phyloP scores from a whole-genome alignment of 495 filamentous ascomycete species.

The Penicillium coffeae region DNA sequence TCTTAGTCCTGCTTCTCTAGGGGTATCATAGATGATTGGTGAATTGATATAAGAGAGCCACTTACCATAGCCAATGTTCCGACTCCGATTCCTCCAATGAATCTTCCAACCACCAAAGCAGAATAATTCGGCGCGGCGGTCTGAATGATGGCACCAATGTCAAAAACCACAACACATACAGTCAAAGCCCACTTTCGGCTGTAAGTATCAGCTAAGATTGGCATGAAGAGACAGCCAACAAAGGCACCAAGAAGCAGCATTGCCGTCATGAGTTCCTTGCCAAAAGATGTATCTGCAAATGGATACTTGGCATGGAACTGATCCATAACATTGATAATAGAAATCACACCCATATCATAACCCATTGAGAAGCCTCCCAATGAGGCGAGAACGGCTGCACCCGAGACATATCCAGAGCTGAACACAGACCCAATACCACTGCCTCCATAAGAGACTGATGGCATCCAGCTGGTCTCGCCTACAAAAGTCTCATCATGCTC shows the following conservation, averaged over 20 bases:
- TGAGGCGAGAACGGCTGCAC: no score
- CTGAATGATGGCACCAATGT: constrained; percentile 26
- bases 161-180: constrained; percentile 18
- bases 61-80: constrained; percentile 30
- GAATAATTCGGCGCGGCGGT: constrained; percentile 22
- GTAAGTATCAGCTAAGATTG: constrained; percentile 2
- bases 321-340: no score
- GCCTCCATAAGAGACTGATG: no score
- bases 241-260: constrained; percentile 9
- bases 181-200: constrained; percentile 25
- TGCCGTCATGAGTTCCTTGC: constrained; percentile 6
- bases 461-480: no score
- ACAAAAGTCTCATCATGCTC: no score
- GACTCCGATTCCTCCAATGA: constrained; percentile 31
- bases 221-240: constrained; percentile 9
- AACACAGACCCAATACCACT: no score
- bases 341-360: no score
- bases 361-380: no score
- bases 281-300: not conserved
- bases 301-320: not conserved
- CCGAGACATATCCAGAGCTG: no score
- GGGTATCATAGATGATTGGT: no score
- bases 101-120: constrained; percentile 19
- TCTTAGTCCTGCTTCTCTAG: no score
- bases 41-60: no score